These are phyloP conservation scores for Myrica gale DNA, from an alignment of 306 rosid species.

Conservation along the genomic window DNA sequence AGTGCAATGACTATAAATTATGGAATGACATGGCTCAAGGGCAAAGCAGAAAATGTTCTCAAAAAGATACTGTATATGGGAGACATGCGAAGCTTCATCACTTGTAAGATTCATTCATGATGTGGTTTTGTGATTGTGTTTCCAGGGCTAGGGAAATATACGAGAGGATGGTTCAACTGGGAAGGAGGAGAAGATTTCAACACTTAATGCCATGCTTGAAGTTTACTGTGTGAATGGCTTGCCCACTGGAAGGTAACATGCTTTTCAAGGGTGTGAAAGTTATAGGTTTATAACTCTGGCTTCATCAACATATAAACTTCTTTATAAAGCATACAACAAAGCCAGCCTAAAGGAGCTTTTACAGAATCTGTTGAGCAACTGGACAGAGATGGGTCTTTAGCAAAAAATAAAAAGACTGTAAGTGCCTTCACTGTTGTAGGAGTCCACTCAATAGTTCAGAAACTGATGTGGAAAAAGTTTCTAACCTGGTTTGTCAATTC, in stretches of 20 bases:
- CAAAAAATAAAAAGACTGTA: constrained; percentile 38
- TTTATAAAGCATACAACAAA: constrained; percentile 80
- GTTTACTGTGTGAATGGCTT: constrained; percentile 87
- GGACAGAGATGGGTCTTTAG: constrained; percentile 69
- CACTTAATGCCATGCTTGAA: constrained; percentile 85
- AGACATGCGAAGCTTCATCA: constrained; percentile 66
- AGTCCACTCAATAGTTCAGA: constrained; percentile 31
- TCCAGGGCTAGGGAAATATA: constrained; percentile 70
- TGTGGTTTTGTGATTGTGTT: constrained; percentile 74
- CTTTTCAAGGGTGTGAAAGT: constrained; percentile 53
- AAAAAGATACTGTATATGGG: constrained; percentile 66
- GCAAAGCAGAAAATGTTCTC: constrained; percentile 61
- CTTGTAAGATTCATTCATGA: constrained; percentile 76
- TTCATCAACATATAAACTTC: constrained; percentile 84
- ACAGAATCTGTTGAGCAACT: constrained; percentile 64
- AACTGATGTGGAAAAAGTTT: constrained; percentile 32
- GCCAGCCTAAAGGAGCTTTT: constrained; percentile 71
- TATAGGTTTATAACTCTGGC: constrained; percentile 44
- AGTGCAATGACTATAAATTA: constrained; percentile 88
- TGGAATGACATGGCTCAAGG: constrained; percentile 78
- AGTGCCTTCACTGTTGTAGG: constrained; percentile 35
- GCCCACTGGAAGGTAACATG: constrained; percentile 66
- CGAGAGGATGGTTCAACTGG: constrained; percentile 55
- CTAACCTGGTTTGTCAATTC: constrained; percentile 13
- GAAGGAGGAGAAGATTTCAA: constrained; percentile 67